Evolutionary conservation across 768 basidiomycete species (phyloP).

Genomic region (Leccinum longicurvipes): DNA sequence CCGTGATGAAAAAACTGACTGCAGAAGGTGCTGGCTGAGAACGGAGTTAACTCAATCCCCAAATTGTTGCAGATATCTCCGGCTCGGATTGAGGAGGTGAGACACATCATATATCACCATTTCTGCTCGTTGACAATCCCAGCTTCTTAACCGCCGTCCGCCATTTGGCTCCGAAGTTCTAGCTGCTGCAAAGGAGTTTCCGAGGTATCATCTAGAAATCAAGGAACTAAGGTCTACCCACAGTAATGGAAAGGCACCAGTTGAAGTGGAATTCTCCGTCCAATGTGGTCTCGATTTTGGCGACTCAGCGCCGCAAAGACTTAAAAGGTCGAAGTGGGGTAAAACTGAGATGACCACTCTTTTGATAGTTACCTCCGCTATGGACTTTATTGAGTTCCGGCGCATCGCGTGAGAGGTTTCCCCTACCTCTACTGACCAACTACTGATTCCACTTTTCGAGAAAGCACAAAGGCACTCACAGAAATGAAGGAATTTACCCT

Average conservation of each 20-base stretch:
- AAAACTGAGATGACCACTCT: conserved; percentile 62
- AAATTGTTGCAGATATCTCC: conserved; percentile 55
- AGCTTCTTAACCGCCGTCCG: conserved; percentile 72
- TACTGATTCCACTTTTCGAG: conserved; percentile 6
- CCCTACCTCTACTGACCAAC: neutral
- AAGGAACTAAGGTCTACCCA: conserved; percentile 42
- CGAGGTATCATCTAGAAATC: conserved; percentile 56
- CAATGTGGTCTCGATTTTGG: conserved; percentile 50
- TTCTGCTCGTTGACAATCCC: conserved; percentile 5
- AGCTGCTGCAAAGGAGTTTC: conserved; percentile 57
- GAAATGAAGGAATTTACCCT: conserved; percentile 60
- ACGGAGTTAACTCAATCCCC: conserved; percentile 64
- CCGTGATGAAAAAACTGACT: conserved; percentile 11
- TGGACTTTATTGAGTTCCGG: conserved; percentile 74
- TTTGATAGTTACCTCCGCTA: conserved; percentile 73
- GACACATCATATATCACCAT: neutral
- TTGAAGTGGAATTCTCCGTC: conserved; percentile 55
- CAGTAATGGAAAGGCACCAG: conserved; percentile 47
- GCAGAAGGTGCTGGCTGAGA: conserved; percentile 66
- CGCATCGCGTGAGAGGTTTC: conserved; percentile 59
- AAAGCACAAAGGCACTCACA: conserved; percentile 66
- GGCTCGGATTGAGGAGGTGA: conserved; percentile 60
- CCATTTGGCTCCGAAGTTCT: conserved; percentile 76
- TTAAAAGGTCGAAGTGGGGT: conserved; percentile 45
- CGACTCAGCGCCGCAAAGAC: conserved; percentile 32